Conservation (phyloP, 176 grass and related monocot genomes). For the Poa annua region DNA sequence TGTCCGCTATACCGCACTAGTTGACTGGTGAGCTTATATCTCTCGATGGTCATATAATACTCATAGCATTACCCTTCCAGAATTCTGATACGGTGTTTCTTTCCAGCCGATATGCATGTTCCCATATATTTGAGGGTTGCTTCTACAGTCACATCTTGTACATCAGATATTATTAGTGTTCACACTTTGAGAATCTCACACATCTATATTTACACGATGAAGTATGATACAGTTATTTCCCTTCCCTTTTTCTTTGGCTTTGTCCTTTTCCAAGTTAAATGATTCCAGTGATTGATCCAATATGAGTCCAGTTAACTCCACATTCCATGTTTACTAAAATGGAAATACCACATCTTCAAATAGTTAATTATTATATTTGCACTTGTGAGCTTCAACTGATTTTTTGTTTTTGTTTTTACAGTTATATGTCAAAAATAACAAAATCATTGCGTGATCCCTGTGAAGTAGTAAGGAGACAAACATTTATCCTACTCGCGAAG, state of each 20-base stretch:
- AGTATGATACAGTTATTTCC: not conserved
- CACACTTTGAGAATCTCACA: not conserved
- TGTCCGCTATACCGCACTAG: constrained; percentile 88
- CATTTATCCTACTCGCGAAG: constrained; percentile 90
- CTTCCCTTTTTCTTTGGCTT: constrained; percentile 17
- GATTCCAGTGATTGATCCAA: constrained; percentile 7
- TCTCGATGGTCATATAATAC: constrained; percentile 24
- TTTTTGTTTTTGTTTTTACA: constrained; percentile 45
- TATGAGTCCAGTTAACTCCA: constrained; percentile 3
- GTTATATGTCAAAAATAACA: constrained; percentile 93
- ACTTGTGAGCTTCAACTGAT: constrained; percentile 34
- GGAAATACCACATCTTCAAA: not conserved
- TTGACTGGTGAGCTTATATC: constrained; percentile 75
- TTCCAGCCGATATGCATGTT: constrained; percentile 27
- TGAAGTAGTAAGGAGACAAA: constrained; percentile 96
- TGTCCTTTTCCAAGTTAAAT: not conserved
- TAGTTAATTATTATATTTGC: constrained; percentile 28
- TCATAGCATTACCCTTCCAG: constrained; percentile 22
- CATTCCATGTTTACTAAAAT: not conserved
- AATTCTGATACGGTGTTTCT: constrained; percentile 11
- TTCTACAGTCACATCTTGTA: constrained; percentile 19
- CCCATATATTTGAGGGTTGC: not conserved
- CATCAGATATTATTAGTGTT: not conserved
- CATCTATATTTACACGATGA: not conserved
- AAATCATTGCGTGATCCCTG: constrained; percentile 83